These are phyloP conservation scores for Beauveria brongniartii DNA, from an alignment of 2,329 filamentous ascomycete species.

Conservation along the genomic window DNA sequence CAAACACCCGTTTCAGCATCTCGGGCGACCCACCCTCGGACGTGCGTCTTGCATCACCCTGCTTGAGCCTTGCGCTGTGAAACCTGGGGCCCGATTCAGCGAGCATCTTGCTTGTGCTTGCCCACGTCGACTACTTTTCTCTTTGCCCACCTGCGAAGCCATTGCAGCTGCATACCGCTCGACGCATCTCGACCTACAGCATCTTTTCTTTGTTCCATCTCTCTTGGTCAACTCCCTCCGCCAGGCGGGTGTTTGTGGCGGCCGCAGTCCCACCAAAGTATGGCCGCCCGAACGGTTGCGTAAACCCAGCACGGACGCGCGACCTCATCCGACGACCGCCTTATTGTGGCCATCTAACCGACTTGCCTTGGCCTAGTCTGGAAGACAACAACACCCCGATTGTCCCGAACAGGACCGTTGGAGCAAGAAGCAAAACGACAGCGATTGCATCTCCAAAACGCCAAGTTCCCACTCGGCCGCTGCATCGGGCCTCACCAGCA, in stretches of 20 bases:
- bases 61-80: neutral
- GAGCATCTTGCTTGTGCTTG: conserved; percentile 1
- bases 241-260: conserved; percentile 7
- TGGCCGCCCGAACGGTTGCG: conserved; percentile 7
- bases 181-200: neutral
- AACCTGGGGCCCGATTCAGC: conserved; percentile 5
- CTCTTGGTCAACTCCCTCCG: neutral
- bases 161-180: conserved; percentile 1
- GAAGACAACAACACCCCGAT: neutral
- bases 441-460: neutral
- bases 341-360: neutral
- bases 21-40: neutral
- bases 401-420: neutral
- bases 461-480: conserved; percentile 8
- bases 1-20: conserved; percentile 3
- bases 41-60: conserved; percentile 10
- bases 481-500: conserved; percentile 8
- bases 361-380: neutral
- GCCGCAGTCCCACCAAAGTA: neutral
- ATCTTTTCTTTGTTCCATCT: neutral
- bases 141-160: neutral
- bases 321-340: conserved; percentile 5
- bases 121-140: neutral
- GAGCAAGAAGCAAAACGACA: neutral
- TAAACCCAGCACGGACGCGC: neutral